Conservation (phyloP, 495 filamentous ascomycete species). For the Emericellopsis terricola region DNA sequence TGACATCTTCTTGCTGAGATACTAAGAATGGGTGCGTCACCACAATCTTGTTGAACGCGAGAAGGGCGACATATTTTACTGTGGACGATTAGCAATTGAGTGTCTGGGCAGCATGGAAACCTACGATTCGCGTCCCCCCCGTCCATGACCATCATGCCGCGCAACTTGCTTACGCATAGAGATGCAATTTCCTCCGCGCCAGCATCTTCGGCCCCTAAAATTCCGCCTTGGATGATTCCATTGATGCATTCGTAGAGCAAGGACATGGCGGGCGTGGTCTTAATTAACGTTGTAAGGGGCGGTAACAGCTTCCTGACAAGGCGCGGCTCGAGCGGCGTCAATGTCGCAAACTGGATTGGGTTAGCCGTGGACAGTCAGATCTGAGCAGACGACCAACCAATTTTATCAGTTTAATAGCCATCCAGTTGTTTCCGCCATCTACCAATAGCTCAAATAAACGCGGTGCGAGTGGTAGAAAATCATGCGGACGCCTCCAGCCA, state of each 20-base stretch:
- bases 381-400: no score
- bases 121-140: conserved; percentile 73
- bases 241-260: conserved; percentile 96
- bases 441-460: conserved; percentile 82
- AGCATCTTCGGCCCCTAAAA: conserved; percentile 56
- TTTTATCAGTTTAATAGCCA: conserved; percentile 98
- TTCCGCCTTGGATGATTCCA: conserved; percentile 91
- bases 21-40: conserved; percentile 72
- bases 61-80: conserved; percentile 95
- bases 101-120: neutral
- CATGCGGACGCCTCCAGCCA: conserved; percentile 80
- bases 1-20: conserved; percentile 81
- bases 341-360: conserved; percentile 61
- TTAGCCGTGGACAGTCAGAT: conserved; percentile 8
- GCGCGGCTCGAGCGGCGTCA: conserved; percentile 84
- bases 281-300: conserved; percentile 83
- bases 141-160: conserved; percentile 84
- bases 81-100: no score
- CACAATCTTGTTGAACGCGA: conserved; percentile 93
- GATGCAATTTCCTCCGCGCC: conserved; percentile 87
- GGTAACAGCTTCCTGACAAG: conserved; percentile 84
- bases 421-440: conserved; percentile 95
- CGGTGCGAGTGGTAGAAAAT: conserved; percentile 84
- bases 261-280: conserved; percentile 90
- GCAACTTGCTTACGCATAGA: conserved; percentile 79